A percentile compares a stretch with the other conserved stretches of the same genome.
phyloP scores from a whole-genome alignment of 2,329 filamentous ascomycete genomes.

The Penicillium sp. region DNA sequence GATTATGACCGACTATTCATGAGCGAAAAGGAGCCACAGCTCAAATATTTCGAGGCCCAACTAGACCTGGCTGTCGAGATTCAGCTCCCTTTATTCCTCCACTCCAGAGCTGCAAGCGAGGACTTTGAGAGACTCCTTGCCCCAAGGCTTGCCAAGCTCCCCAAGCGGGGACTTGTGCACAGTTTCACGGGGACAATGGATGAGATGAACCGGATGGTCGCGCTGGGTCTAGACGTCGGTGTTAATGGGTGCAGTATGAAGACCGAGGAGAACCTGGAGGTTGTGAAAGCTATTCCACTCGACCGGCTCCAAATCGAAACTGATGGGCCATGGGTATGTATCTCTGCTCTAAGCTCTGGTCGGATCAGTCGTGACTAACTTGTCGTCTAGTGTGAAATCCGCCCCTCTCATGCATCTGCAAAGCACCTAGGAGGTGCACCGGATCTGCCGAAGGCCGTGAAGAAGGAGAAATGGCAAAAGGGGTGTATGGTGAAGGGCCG shows the following conservation, averaged over 20 bases:
- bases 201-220: constrained; percentile 79
- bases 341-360: background rate
- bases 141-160: constrained; percentile 63
- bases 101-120: constrained; percentile 80
- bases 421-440: constrained; percentile 70
- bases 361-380: background rate
- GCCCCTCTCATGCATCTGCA: constrained; percentile 81
- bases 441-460: constrained; percentile 75
- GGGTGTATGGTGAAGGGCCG: constrained; percentile 90
- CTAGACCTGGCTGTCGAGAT: constrained; percentile 74
- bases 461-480: constrained; percentile 92
- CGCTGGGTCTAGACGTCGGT: constrained; percentile 83
- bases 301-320: constrained; percentile 90
- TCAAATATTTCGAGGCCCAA: constrained; percentile 82
- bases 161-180: constrained; percentile 81
- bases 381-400: constrained; percentile 71
- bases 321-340: constrained; percentile 76
- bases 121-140: constrained; percentile 78
- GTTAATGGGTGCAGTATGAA: constrained; percentile 97
- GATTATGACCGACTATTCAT: constrained; percentile 92
- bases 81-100: constrained; percentile 84
- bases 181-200: constrained; percentile 87
- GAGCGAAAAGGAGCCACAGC: constrained; percentile 73
- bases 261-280: constrained; percentile 83
- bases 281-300: constrained; percentile 76